Evolutionary conservation across 2,329 filamentous ascomycete species (phyloP), one percentile per base, ranked within the genome.

Genomic region (Tolypocladium capitatum): DNA sequence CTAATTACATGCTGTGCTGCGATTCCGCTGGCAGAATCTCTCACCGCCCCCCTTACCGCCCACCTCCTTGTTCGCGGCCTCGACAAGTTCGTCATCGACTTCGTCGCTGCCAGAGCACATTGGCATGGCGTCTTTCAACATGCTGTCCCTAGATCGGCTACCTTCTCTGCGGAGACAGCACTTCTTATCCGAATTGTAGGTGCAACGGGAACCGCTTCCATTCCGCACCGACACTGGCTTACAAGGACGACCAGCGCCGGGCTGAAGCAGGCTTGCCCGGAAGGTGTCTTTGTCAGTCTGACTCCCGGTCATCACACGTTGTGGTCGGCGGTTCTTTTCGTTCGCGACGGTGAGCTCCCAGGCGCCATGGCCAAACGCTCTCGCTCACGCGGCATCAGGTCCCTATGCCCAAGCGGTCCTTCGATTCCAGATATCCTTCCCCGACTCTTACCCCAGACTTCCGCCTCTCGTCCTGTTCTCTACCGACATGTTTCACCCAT

Each of bases 401-500:
- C 91, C 92, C 18, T 98, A 96, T 68, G 77, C 86, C 20, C 83
- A 86, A 50, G 86, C 89, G 43, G 78, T 96, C 57, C 76, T 97
- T 52, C 85, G 90, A 58, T 94, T 97, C 67, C 83, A 92, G 56
- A 84, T 97, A 54, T 83, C 83, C 24, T 97, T 97, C 58, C 86
- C 90, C 33, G 74, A 84, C 51, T 75, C 76, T 35, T 96, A 94
- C 62, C 91, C 91, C 13, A 69, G 74, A 46, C 69, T 86, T 20
- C 86, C 91, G 45, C 92, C 92, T 10, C 73, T 90, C 18, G 80
- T 98, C 54, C 91, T 84, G 47, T 95, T 98, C 65, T 78, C 81
- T 42, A 94, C 87, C 56, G 91, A 97, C 62, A 84, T 97, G 55
- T 98, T 97, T 64, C 91, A 98, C 63, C 91, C 91, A 18, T 74